Percentiles rank a stretch among this genome's conserved stretches.
phyloP scores from a whole-genome alignment of 495 filamentous ascomycete species.

The Penicillium longicatenatum region DNA sequence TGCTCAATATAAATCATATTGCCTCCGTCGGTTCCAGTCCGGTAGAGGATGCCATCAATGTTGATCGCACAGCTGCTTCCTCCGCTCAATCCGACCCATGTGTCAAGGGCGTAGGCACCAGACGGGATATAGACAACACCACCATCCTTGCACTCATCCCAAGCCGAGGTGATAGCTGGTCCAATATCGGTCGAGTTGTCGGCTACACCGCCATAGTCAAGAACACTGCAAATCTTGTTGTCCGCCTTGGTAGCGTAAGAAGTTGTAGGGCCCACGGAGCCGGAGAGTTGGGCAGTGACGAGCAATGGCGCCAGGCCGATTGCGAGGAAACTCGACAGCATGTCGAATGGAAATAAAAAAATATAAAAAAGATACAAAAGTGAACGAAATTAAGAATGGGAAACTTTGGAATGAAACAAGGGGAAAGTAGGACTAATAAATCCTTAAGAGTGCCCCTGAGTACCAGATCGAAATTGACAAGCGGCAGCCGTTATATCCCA shows the following conservation, averaged over 20 bases:
- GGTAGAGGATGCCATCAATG: conserved; percentile 52
- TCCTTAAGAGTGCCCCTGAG: background rate
- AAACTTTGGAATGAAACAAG: background rate
- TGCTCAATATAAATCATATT: conserved; percentile 55
- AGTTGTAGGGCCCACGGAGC: conserved; percentile 47
- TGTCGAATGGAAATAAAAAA: conserved; percentile 4
- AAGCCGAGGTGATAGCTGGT: conserved; percentile 47
- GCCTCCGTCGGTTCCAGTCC: conserved; percentile 44
- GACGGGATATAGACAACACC: conserved; percentile 40
- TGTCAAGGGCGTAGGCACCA: conserved; percentile 36
- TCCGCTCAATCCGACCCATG: conserved; percentile 39
- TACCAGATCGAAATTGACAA: background rate
- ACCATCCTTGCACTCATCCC: conserved; percentile 42
- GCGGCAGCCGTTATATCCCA: conserved; percentile 1
- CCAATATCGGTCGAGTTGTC: conserved; percentile 51
- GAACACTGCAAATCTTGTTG: conserved; percentile 48
- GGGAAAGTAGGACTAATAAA: background rate
- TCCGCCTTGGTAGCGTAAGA: conserved; percentile 31
- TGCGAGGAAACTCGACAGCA: conserved; percentile 16
- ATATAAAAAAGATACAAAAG: background rate
- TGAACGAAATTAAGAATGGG: background rate
- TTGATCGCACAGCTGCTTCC: conserved; percentile 46
- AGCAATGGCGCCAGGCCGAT: conserved; percentile 37
- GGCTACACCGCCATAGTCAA: conserved; percentile 52
- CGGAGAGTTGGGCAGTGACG: conserved; percentile 42